Evolutionary conservation across 2,329 filamentous ascomycete species (phyloP), one percentile per base, ranked within the genome.

Genomic region (Fusarium succisae): DNA sequence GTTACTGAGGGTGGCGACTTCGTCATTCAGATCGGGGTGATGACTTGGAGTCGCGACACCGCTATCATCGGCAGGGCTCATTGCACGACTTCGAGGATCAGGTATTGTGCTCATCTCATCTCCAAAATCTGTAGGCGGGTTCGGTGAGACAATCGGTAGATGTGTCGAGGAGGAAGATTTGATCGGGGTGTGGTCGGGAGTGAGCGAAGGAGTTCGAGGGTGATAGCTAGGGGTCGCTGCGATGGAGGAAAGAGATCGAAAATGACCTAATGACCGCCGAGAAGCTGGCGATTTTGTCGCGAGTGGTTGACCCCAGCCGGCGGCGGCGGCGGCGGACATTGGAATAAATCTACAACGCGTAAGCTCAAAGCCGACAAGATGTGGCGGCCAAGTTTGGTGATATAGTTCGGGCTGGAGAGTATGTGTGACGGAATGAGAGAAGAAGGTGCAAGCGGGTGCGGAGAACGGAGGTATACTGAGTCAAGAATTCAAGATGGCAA

Each of bases 1-100:
- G 55, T 95, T 96, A 83, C 95, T 98, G 38, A 99, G 87, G 12
- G 94, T 91, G 13, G 96, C 94, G 35, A 99, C 94, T 83, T 98
- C 96, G 66, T 89, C 86, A 73, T 87, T 87, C 28, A 91, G 83
- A 64, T 90, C 89, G 10, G 88, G 87, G 69, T 90, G 88, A 50
- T 85, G 87, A 12, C 79, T 77, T 3, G 83, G 80, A 48, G 78
- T 79, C 45, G 78, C 67, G 66, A 79, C 70, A 43, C 78, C 74
- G 51, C 80, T 76, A 39, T 83, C 83, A 55, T 80, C 81, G 12
- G 84, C 81, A 14, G 87, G 84, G 59, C 86, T 88, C 76, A 86
- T 84, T 30, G 84, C 82, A 67, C 88, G 86, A 76, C 84, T 89
- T 74, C 90, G 85, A 20, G 90, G 90, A 77, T 92, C 90, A 44